Conservation (phyloP, 257 asterid genomes). For the Solanum rostratum region DNA sequence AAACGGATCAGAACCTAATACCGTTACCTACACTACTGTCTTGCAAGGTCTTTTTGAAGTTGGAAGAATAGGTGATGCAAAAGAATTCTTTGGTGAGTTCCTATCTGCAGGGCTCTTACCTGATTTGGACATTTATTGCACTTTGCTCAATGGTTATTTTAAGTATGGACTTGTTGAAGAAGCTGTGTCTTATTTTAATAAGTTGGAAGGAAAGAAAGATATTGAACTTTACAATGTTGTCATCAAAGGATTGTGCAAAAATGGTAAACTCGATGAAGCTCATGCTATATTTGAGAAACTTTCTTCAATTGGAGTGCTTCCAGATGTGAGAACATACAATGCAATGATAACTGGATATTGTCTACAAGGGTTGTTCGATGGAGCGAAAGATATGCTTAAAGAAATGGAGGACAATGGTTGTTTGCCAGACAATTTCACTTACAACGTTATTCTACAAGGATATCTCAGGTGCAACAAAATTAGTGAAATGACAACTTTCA, state of each 20-base stretch:
- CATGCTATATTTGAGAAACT: neutral
- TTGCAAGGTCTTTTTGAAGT: neutral
- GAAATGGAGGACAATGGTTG: neutral
- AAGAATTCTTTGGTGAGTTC: neutral
- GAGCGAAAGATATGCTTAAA: neutral
- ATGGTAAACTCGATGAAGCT: neutral
- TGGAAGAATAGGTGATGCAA: neutral
- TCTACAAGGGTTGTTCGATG: neutral
- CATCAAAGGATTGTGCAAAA: neutral
- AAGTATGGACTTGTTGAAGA: constrained; percentile 1
- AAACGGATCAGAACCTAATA: neutral
- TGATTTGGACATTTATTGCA: neutral
- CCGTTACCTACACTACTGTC: neutral
- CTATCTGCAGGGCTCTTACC: neutral
- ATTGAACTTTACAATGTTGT: neutral
- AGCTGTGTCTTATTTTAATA: neutral
- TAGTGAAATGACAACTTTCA: neutral
- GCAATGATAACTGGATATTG: neutral
- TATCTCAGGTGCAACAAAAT: neutral
- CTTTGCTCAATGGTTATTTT: constrained; percentile 1
- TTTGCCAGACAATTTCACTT: neutral
- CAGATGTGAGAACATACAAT: neutral
- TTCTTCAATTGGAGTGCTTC: neutral
- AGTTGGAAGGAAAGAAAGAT: neutral
- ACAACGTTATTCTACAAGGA: neutral